phyloP scores from a whole-genome alignment of 176 grass and related monocot species.

The Puccinellia tenuiflora region DNA sequence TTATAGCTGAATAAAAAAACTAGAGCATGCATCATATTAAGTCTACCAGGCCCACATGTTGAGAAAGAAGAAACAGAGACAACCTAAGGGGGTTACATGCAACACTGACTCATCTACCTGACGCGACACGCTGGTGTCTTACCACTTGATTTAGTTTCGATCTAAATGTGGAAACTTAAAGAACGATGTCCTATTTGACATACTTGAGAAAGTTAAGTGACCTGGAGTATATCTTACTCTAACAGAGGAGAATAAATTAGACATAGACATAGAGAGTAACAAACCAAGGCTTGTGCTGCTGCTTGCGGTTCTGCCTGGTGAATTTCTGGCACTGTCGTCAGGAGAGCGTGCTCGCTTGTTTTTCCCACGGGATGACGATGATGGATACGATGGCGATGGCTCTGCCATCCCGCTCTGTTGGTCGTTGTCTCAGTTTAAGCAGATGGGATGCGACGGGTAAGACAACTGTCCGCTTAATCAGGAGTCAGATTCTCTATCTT shows the following conservation, averaged over 20 bases:
- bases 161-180: not conserved
- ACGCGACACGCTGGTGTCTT: too few relatives aligned
- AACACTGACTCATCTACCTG: too few relatives aligned
- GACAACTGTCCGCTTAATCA: not conserved
- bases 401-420: constrained; percentile 13
- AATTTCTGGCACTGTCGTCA: not conserved
- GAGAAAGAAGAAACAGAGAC: too few relatives aligned
- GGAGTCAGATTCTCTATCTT: constrained; percentile 1
- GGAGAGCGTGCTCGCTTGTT: constrained; percentile 27
- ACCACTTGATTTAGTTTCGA: not conserved
- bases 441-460: not conserved
- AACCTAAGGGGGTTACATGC: too few relatives aligned
- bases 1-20: too few relatives aligned
- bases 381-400: constrained; percentile 16
- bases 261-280: not conserved
- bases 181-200: not conserved
- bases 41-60: too few relatives aligned
- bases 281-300: constrained; percentile 32
- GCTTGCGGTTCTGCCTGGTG: not conserved
- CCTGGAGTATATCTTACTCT: not conserved
- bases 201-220: not conserved
- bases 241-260: not conserved
- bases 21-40: too few relatives aligned
- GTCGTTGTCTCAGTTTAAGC: not conserved
- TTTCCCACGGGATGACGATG: not conserved